These are phyloP conservation scores for Corchorus capsularis DNA, from an alignment of 345 rosid species.

Conservation along the genomic window DNA sequence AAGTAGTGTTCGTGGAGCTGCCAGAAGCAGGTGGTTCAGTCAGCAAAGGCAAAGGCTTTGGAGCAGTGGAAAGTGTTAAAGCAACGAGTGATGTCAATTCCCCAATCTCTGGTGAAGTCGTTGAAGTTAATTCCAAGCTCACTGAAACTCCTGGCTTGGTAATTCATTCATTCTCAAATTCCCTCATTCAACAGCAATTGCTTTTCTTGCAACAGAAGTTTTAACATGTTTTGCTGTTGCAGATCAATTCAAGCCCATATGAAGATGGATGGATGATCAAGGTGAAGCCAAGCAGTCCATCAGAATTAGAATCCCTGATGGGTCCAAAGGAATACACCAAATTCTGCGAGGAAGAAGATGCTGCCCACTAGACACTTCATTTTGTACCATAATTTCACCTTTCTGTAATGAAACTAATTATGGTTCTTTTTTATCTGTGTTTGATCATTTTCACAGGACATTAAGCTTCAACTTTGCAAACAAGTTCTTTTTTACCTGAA, in stretches of 20 bases:
- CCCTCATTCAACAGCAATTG: not conserved
- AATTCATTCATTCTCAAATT: constrained; percentile 27
- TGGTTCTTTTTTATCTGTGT: not conserved
- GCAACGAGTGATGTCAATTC: constrained; percentile 90
- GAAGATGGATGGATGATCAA: constrained; percentile 98
- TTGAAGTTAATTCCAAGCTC: constrained; percentile 81
- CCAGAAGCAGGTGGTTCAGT: constrained; percentile 66
- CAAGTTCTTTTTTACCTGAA: not conserved
- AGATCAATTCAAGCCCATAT: constrained; percentile 89
- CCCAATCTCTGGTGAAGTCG: constrained; percentile 85
- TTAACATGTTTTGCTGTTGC: constrained; percentile 10
- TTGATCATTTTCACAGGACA: not conserved
- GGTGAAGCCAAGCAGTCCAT: constrained; percentile 83
- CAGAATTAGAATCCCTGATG: constrained; percentile 73
- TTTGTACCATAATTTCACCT: not conserved
- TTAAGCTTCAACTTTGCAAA: not conserved
- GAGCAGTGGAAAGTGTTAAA: constrained; percentile 94
- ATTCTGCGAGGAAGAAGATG: constrained; percentile 93
- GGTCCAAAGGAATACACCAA: constrained; percentile 80
- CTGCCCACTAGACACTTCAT: constrained; percentile 59
- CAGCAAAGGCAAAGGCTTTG: constrained; percentile 62
- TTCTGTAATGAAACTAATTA: not conserved
- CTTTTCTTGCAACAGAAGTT: not conserved
- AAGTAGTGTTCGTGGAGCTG: constrained; percentile 90
- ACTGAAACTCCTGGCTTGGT: constrained; percentile 76